Evolutionary conservation across 768 basidiomycete species (phyloP).

Genomic region (Grammothele lineata): DNA sequence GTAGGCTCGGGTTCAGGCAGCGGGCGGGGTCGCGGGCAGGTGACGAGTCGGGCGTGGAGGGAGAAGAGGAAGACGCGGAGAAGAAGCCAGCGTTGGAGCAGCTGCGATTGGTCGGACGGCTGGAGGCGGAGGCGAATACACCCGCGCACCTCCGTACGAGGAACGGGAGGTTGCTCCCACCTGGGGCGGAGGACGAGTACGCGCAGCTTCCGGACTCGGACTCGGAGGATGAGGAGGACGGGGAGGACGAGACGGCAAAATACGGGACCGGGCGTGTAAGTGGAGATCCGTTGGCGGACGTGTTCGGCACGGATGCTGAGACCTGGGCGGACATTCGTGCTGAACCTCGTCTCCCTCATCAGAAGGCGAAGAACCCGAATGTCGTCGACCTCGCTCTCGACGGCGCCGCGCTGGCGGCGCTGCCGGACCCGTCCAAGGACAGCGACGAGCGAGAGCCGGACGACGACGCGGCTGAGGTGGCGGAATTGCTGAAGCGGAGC

Average conservation of each 20-base stretch:
- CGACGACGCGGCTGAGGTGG: conserved; percentile 38
- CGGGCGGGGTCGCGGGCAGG: conserved; percentile 14
- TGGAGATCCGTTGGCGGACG: conserved; percentile 52
- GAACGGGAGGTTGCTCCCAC: conserved; percentile 7
- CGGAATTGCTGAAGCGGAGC: conserved; percentile 20
- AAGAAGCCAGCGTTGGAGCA: conserved; percentile 41
- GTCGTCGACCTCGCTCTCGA: conserved; percentile 51
- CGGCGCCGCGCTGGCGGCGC: conserved; percentile 31
- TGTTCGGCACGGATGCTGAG: conserved; percentile 65
- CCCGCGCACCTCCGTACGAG: conserved; percentile 22
- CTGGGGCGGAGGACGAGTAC: conserved; percentile 28
- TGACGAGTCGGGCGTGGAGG: conserved; percentile 16
- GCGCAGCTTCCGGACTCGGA: conserved; percentile 19
- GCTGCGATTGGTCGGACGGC: conserved; percentile 44
- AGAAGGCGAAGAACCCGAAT: conserved; percentile 37
- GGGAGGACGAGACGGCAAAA: conserved; percentile 37
- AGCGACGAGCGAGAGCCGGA: conserved; percentile 30
- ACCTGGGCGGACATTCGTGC: conserved; percentile 54
- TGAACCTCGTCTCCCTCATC: conserved; percentile 23
- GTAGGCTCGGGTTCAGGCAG: conserved; percentile 30
- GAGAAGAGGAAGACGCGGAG: conserved; percentile 24
- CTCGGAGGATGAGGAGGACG: conserved; percentile 18
- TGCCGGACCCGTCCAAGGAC: conserved; percentile 20
- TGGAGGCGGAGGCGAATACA: conserved; percentile 37
- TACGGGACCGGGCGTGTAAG: conserved; percentile 26